These are phyloP conservation scores for Dictyostelium intermedium DNA, from an alignment of 78 protist species.

Conservation along the genomic window DNA sequence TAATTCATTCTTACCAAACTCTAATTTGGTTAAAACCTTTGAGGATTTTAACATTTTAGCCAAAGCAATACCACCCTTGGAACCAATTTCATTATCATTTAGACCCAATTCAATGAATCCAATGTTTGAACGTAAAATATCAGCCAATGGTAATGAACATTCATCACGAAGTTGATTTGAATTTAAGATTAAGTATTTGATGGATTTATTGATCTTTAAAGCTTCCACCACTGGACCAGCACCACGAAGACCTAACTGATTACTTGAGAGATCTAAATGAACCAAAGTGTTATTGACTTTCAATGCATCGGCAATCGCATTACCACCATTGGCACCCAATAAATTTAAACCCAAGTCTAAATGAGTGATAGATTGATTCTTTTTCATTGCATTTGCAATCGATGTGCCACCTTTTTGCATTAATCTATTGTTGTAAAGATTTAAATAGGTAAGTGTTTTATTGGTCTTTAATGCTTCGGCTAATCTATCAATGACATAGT, in stretches of 20 bases:
- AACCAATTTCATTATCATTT: constrained; percentile 68
- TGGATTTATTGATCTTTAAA: constrained; percentile 30
- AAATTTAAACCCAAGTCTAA: constrained; percentile 71
- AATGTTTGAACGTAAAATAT: constrained; percentile 26
- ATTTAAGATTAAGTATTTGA: constrained; percentile 36
- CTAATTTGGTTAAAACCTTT: constrained; percentile 10
- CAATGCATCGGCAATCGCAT: constrained; percentile 57
- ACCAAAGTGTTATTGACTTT: constrained; percentile 30
- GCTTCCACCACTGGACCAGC: constrained; percentile 74
- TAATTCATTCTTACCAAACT: constrained; percentile 58
- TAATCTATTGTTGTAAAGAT: constrained; percentile 55
- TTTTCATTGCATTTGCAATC: constrained; percentile 37
- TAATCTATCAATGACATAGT: constrained; percentile 48
- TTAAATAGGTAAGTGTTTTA: constrained; percentile 15
- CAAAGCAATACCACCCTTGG: constrained; percentile 56
- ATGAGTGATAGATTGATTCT: constrained; percentile 25
- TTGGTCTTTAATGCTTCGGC: constrained; percentile 51
- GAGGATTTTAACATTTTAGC: constrained; percentile 37
- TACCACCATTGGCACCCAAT: constrained; percentile 72
- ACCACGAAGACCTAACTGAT: constrained; percentile 68
- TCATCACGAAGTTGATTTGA: constrained; percentile 77
- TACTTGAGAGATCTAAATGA: constrained; percentile 57
- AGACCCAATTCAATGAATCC: constrained; percentile 31
- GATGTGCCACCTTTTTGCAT: constrained; percentile 75
- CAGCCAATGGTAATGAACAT: constrained; percentile 50